Evolutionary conservation across 192 early-diverging fungal species (phyloP), one percentile per base, ranked within the genome.

Genomic region (Podila minutissima): DNA sequence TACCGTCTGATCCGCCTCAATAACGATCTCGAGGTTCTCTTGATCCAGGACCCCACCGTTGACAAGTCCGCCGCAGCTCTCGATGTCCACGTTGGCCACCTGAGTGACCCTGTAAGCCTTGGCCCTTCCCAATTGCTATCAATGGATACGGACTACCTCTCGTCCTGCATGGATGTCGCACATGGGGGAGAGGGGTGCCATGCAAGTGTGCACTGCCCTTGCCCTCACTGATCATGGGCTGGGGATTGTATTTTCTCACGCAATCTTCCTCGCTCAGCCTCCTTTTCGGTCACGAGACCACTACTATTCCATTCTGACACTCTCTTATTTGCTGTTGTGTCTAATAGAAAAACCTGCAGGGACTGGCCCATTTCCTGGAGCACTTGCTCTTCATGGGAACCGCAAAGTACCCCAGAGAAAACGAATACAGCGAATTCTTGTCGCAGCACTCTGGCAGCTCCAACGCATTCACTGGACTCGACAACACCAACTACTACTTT

Each of bases 401-500:
- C 13, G 82, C 85, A 33, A 86, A 93, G 84, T 96, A 95, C 72
- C 95, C 95, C 17, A 75, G 77, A 20, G 95, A 96, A 69, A 96
- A 95, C 75, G 94, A 94, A 35, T 96, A 96, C 82, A 86, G 83
- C 13, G 83, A 85, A 74, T 96, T 87, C 59, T 83, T 96, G 35
- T 72, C 89, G 2, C 85, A 91, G 63, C 94, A 96, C 74, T 91
- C 91, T 12, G 95, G 95, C 33, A 85, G 86, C 60, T 93, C 90
- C 7, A 96, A 96, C 72, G 95, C 95, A 3, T 96, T 92, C 72
- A 96, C 95, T 17, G 79, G 83, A 29, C 82, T 88, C 7, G 94
- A 95, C 60, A 84, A 92, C 61, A 96, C 95, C n/a, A 95, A 95
- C 74, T 96, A 95, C 72, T 94, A 94, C 76, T 96, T 95, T 88